A percentile compares a stretch with the other conserved stretches of the same genome.
These are phyloP conservation scores for Aspergillus versicolor DNA, from an alignment of 2,329 filamentous ascomycete genomes.

Conservation along the genomic window DNA sequence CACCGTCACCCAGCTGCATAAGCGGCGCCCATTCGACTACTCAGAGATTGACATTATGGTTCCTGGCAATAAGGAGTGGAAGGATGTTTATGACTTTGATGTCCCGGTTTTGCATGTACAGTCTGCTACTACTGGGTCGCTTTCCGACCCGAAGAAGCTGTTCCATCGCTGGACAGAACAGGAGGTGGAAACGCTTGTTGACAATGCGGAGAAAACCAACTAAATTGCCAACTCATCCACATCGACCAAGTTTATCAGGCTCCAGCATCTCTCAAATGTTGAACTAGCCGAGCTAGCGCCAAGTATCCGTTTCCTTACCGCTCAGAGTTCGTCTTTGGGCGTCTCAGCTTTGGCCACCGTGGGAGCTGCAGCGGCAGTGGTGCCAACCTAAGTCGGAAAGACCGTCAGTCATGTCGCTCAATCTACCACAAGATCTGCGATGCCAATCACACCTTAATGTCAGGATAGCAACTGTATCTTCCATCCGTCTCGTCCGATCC, in stretches of 20 bases:
- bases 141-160: conserved; percentile 61
- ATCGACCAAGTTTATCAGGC: not conserved
- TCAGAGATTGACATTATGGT: conserved; percentile 61
- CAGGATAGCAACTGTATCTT: conserved; percentile 15
- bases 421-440: not conserved
- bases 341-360: not conserved
- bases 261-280: not conserved
- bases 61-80: conserved; percentile 56
- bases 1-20: conserved; percentile 54
- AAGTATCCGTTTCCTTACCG: not conserved
- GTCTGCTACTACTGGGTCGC: conserved; percentile 41
- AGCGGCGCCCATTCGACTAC: conserved; percentile 55
- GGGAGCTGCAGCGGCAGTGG: not conserved
- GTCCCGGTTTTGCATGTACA: conserved; percentile 63
- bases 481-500: conserved; percentile 14
- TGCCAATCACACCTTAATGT: conserved; percentile 5
- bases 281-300: not conserved
- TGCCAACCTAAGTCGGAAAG: not conserved
- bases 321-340: not conserved
- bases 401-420: not conserved
- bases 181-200: conserved; percentile 56
- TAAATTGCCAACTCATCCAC: not conserved
- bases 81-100: conserved; percentile 62
- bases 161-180: conserved; percentile 63
- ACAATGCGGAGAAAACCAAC: conserved; percentile 42